These are phyloP conservation scores for Ceriops zippeliana DNA, from an alignment of 345 rosid genomes.

Conservation along the genomic window DNA sequence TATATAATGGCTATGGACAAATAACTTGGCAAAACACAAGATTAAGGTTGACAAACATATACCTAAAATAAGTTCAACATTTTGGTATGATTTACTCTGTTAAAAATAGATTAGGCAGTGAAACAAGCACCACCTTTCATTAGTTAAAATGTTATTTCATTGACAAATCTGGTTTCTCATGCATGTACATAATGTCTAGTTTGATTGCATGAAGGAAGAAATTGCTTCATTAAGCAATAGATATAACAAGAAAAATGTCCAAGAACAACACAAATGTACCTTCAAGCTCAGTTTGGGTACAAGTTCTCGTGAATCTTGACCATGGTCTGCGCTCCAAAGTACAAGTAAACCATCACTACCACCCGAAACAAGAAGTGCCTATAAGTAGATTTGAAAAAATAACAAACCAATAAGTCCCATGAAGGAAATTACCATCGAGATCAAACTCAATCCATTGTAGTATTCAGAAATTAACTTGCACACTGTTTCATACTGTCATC, in stretches of 20 bases:
- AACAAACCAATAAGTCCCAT: not conserved
- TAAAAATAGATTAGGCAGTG: not conserved
- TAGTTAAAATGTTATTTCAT: not conserved
- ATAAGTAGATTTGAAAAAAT: slow-evolving; percentile 24
- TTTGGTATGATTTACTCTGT: not conserved
- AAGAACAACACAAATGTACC: slow-evolving; percentile 33
- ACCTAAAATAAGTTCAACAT: not conserved
- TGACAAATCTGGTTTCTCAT: not conserved
- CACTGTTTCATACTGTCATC: too few relatives aligned
- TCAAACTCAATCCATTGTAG: not conserved
- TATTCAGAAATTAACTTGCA: too few relatives aligned
- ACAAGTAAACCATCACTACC: slow-evolving; percentile 94
- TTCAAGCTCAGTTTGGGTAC: slow-evolving; percentile 96
- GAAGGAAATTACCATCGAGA: not conserved
- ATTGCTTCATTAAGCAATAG: slow-evolving; percentile 3
- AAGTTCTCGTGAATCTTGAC: slow-evolving; percentile 92
- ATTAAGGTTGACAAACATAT: not conserved
- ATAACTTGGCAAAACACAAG: not conserved
- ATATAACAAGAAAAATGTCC: not conserved
- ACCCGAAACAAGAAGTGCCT: slow-evolving; percentile 98
- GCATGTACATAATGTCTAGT: not conserved
- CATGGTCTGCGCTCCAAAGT: slow-evolving; percentile 94
- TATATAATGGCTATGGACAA: not conserved
- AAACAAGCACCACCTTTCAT: not conserved
- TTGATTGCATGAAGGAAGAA: not conserved